phyloP scores from a whole-genome alignment of 2,329 filamentous ascomycete species.

The Ceratocystis albifundus region DNA sequence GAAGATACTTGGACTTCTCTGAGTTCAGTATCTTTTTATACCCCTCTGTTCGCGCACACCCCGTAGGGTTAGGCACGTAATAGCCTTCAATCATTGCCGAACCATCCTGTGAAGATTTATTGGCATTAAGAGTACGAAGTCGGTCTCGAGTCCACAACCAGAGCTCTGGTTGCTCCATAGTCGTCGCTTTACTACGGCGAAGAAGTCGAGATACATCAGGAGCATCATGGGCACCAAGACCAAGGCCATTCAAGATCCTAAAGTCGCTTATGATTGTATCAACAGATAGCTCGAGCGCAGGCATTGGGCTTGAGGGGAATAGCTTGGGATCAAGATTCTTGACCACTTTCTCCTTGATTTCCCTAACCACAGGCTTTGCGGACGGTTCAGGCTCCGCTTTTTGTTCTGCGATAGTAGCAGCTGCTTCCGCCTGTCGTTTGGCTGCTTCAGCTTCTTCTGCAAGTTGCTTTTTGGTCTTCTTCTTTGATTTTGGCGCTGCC shows the following conservation, averaged over 20 bases:
- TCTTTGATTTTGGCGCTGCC: constrained; percentile 46
- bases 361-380: constrained; percentile 37
- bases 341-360: constrained; percentile 27
- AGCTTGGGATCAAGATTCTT: constrained; percentile 35
- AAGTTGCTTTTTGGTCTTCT: constrained; percentile 67
- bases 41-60: constrained; percentile 82
- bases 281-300: constrained; percentile 37
- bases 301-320: constrained; percentile 39
- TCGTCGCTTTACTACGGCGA: constrained; percentile 33
- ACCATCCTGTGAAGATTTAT: constrained; percentile 8
- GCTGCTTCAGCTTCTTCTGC: constrained; percentile 54
- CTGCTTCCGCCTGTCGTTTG: constrained; percentile 32
- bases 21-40: constrained; percentile 92
- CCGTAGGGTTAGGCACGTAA: constrained; percentile 77
- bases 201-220: constrained; percentile 41
- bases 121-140: constrained; percentile 44
- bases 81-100: constrained; percentile 43
- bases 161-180: constrained; percentile 41
- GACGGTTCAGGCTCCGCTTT: constrained; percentile 31
- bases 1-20: constrained; percentile 95
- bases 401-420: constrained; percentile 23
- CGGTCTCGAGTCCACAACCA: constrained; percentile 49
- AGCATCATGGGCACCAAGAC: constrained; percentile 36
- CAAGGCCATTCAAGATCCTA: constrained; percentile 34
- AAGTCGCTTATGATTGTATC: constrained; percentile 35